Evolutionary conservation across 495 filamentous ascomycete species (phyloP), one percentile per base, ranked within the genome.

Genomic region (Sordaria brevicollis): DNA sequence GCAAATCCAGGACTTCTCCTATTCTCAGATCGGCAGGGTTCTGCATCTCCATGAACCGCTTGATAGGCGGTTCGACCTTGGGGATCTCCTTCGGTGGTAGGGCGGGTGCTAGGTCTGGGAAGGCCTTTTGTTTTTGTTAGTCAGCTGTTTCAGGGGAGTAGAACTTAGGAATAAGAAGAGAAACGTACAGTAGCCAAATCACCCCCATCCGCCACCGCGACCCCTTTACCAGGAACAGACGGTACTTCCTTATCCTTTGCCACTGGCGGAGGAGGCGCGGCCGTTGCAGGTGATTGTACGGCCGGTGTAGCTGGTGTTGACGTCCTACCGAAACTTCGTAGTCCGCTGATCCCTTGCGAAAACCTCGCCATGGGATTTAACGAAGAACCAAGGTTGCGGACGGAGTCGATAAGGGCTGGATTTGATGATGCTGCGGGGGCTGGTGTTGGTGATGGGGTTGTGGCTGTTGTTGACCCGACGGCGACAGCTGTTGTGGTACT

Each of bases 331-430:
- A 96, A 96, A 10, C 87, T 90, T 41, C 90, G 85, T 74, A 94
- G 88, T 72, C 89, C 83, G 65, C 83, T 81, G 80, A 94, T 89
- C 21, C 90, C 86, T 9, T 83, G 83, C 2, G 83, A 81, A 36
- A 97, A 86, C 65, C 92, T 86, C 57, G 89, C 93, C 72, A 97
- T 87, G 0, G 93, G 93, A 72, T 97, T 97, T 13, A 97, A 81
- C 3, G 91, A 89, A 74, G 86, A 95, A 25, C 92, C 90, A 36
- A 97, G 86, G 72, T 87, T 92, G n/a, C 91, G 87, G 86, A 96
- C 89, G 2, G 90, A 92, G 72, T 95, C 93, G 1, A 94, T 84
- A 11, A 86, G 74, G 4, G 92, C 90, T 41, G 86, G 84, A 66
- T 83, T 86, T 15, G 80, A 73, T 17, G 86, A 84, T 29, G 80